These are phyloP conservation scores for Gentiana macrophylla DNA, from an alignment of 257 asterid species.

Conservation along the genomic window DNA sequence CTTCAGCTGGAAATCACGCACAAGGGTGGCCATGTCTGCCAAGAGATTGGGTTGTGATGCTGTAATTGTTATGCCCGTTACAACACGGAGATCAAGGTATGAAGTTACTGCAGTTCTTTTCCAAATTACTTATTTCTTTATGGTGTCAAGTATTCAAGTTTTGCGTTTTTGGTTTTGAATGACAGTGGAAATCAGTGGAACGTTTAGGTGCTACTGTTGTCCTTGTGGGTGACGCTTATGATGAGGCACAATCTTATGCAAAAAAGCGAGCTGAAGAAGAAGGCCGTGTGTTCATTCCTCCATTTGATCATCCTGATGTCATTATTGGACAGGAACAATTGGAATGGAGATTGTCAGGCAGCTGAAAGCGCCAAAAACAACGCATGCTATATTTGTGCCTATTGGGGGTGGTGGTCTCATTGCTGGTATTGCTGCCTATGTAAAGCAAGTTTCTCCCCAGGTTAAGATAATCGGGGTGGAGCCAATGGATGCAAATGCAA, in stretches of 20 bases:
- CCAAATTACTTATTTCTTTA: neutral
- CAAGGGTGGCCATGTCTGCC: constrained; percentile 88
- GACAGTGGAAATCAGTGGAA: constrained; percentile 79
- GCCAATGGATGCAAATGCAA: constrained; percentile 86
- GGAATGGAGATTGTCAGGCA: constrained; percentile 93
- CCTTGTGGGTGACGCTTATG: constrained; percentile 82
- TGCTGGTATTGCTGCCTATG: constrained; percentile 94
- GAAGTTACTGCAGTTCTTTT: constrained; percentile 3
- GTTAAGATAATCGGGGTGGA: constrained; percentile 91
- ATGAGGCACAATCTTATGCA: constrained; percentile 87
- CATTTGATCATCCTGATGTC: constrained; percentile 94
- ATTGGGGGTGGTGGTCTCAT: constrained; percentile 98
- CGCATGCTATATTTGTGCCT: constrained; percentile 88
- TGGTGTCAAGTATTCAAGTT: neutral
- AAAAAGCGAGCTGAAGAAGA: constrained; percentile 62
- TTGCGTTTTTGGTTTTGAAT: too few relatives aligned
- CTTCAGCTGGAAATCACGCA: constrained; percentile 98
- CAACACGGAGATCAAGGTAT: constrained; percentile 92
- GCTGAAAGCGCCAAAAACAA: constrained; percentile 30
- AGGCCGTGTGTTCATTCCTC: constrained; percentile 70
- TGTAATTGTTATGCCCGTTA: constrained; percentile 82
- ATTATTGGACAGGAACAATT: constrained; percentile 81
- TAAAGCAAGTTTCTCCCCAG: constrained; percentile 79
- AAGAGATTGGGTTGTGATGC: constrained; percentile 59
- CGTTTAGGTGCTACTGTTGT: constrained; percentile 83